A percentile compares a stretch with the other conserved stretches of the same genome.
Conservation (phyloP, 2,329 filamentous ascomycete species). For the Exserohilum rostratum region DNA sequence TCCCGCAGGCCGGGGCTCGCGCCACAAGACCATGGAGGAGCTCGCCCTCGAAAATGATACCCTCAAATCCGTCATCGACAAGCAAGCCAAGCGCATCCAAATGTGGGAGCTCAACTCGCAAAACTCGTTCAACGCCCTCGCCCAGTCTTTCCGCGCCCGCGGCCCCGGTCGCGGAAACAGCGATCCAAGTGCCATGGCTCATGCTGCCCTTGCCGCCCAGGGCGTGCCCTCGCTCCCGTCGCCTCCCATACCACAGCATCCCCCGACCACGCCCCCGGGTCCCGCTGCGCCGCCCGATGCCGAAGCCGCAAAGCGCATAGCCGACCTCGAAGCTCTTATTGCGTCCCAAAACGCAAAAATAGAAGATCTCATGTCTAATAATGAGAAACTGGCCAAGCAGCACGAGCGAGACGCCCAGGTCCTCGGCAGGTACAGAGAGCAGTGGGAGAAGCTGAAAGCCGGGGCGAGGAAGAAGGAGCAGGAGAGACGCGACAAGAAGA, state of each 20-base stretch:
- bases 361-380: conserved; percentile 62
- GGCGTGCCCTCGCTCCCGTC: conserved; percentile 31
- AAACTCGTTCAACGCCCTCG: conserved; percentile 81
- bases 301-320: conserved; percentile 26
- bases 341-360: conserved; percentile 32
- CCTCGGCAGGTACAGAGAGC: conserved; percentile 64
- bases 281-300: conserved; percentile 9
- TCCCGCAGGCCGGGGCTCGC: conserved; percentile 41
- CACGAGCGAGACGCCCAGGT: conserved; percentile 65
- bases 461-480: conserved; percentile 56
- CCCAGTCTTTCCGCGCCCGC: conserved; percentile 70
- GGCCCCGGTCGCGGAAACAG: conserved; percentile 23
- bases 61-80: conserved; percentile 83
- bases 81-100: conserved; percentile 83
- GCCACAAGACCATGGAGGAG: conserved; percentile 80
- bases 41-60: conserved; percentile 86
- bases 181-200: conserved; percentile 36
- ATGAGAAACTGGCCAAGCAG: conserved; percentile 66
- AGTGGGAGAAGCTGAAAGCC: conserved; percentile 73
- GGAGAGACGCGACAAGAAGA: conserved; percentile 33
- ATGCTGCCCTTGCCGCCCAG: conserved; percentile 32
- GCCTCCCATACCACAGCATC: conserved; percentile 17
- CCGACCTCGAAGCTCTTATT: conserved; percentile 37
- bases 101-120: conserved; percentile 93
- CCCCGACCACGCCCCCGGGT: background rate